A percentile compares a stretch with the other conserved stretches of the same genome.
phyloP scores from a whole-genome alignment of 495 filamentous ascomycete genomes.

The Neurospora cerealis region DNA sequence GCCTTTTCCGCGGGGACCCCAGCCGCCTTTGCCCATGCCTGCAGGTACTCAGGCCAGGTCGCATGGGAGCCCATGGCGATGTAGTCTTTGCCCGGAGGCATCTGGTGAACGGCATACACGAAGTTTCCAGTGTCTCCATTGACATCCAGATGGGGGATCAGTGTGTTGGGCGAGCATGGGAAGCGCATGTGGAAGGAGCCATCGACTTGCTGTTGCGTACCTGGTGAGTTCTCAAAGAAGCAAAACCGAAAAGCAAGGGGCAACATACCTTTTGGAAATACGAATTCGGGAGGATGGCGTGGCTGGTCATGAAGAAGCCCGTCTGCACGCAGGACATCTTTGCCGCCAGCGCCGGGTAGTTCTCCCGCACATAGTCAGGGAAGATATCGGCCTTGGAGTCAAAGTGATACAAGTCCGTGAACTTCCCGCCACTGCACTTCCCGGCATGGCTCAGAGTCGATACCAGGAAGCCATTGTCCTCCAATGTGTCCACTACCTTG shows the following conservation, averaged over 20 bases:
- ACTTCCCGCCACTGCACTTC: conserved; percentile 28
- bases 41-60: conserved; percentile 25
- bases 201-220: conserved; percentile 14
- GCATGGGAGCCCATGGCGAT: conserved; percentile 29
- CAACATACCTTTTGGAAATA: conserved; percentile 28
- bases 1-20: conserved; percentile 4
- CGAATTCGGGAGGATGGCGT: conserved; percentile 24
- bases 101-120: conserved; percentile 32
- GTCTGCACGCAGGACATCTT: conserved; percentile 40
- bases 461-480: conserved; percentile 35
- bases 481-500: conserved; percentile 28
- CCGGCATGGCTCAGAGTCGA: conserved; percentile 30
- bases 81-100: conserved; percentile 32
- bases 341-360: conserved; percentile 29
- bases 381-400: conserved; percentile 34
- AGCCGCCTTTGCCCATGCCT: conserved; percentile 22
- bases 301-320: conserved; percentile 33
- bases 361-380: conserved; percentile 26
- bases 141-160: conserved; percentile 30
- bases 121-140: conserved; percentile 32
- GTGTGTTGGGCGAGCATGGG: conserved; percentile 16
- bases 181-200: conserved; percentile 31
- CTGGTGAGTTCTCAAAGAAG: neutral
- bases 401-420: conserved; percentile 32
- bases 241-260: neutral